These are phyloP conservation scores for Fusarium domesticum DNA, from an alignment of 2,329 filamentous ascomycete genomes.

Conservation along the genomic window DNA sequence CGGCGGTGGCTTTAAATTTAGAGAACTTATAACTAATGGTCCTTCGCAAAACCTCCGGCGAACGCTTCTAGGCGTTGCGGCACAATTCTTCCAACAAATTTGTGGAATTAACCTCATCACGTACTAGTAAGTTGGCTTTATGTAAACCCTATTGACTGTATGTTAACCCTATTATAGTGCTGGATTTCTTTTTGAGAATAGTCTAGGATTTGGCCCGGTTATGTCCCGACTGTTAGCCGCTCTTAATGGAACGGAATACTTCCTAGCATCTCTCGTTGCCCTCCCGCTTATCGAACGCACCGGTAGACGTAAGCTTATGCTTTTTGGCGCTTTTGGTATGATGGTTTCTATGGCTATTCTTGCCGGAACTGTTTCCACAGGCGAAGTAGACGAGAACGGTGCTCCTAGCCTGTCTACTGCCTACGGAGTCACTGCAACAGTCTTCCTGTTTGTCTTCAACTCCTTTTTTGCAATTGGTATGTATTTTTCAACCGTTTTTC, in stretches of 20 bases:
- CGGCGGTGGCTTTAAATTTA: conserved; percentile 30
- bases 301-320: conserved; percentile 60
- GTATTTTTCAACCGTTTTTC: no score
- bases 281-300: conserved; percentile 47
- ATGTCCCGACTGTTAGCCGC: conserved; percentile 55
- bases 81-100: conserved; percentile 30
- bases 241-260: conserved; percentile 46
- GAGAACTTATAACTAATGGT: conserved; percentile 40
- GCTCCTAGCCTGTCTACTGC: conserved; percentile 27
- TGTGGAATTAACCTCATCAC: conserved; percentile 36
- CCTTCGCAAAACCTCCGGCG: conserved; percentile 42
- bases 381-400: conserved; percentile 29
- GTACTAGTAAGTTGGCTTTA: conserved; percentile 29
- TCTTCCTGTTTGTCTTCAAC: conserved; percentile 61
- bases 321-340: conserved; percentile 64
- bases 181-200: conserved; percentile 35
- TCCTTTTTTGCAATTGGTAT: conserved; percentile 50
- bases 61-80: conserved; percentile 31
- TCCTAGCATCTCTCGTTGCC: conserved; percentile 38
- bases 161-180: not conserved
- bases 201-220: conserved; percentile 43
- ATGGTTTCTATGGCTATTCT: conserved; percentile 60
- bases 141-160: not conserved
- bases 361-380: conserved; percentile 32
- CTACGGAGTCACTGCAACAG: conserved; percentile 33